A percentile compares a stretch with the other conserved stretches of the same genome.
These are phyloP conservation scores for Iris macrosiphon DNA, from an alignment of 106 monocot genomes.

Conservation along the genomic window DNA sequence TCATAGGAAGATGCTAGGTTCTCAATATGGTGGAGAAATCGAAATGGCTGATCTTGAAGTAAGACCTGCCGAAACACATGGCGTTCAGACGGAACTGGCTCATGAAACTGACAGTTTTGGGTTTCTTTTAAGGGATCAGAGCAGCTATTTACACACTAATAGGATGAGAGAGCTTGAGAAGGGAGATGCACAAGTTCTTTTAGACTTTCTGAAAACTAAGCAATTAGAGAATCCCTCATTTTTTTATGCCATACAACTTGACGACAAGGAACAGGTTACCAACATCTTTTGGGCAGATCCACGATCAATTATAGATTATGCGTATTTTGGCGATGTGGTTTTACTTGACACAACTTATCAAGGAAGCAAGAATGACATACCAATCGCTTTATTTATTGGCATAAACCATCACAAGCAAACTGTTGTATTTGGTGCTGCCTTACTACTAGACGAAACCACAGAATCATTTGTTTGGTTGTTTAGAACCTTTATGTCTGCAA, in stretches of 20 bases:
- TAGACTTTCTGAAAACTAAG: constrained; percentile 44
- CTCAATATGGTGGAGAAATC: constrained; percentile 16
- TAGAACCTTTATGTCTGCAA: constrained; percentile 37
- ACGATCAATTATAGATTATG: constrained; percentile 39
- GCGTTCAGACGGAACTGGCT: constrained; percentile 10
- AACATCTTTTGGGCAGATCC: constrained; percentile 72
- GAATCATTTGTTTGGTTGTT: constrained; percentile 71
- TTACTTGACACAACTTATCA: constrained; percentile 53
- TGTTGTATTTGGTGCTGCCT: constrained; percentile 47
- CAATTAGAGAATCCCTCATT: constrained; percentile 51
- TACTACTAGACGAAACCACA: constrained; percentile 50
- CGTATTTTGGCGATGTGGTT: constrained; percentile 59
- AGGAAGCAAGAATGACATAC: constrained; percentile 24
- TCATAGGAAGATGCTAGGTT: constrained; percentile 28
- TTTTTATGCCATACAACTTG: constrained; percentile 56
- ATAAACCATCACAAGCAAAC: constrained; percentile 62
- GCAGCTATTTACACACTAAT: constrained; percentile 29
- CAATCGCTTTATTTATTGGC: constrained; percentile 56
- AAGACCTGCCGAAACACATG: constrained; percentile 12
- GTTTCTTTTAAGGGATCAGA: constrained; percentile 43
- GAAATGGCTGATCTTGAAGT: constrained; percentile 9
- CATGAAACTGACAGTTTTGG: constrained; percentile 26
- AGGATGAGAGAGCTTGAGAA: constrained; percentile 51
- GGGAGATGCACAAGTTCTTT: constrained; percentile 48
- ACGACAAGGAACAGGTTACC: constrained; percentile 39